Evolutionary conservation across 1,284 basidiomycete genomes (phyloP).

Genomic region (Gastroboletus turbinatus): DNA sequence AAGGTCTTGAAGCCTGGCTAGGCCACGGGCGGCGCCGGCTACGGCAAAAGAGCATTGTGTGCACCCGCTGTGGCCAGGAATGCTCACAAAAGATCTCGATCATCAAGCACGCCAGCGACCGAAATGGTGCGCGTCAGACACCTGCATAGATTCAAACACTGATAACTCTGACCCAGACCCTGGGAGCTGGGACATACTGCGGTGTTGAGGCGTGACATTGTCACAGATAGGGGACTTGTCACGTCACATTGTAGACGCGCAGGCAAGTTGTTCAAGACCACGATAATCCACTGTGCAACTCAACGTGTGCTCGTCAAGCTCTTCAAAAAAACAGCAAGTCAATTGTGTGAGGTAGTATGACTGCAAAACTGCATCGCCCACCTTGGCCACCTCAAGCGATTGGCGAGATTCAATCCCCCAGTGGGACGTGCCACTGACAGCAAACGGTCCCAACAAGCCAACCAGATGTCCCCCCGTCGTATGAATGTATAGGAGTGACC

Average conservation of each 20-base stretch:
- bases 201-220: conserved; percentile 19
- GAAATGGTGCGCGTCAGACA: conserved; percentile 4
- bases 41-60: not conserved
- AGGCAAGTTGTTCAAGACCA: conserved; percentile 36
- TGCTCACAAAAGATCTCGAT: not conserved
- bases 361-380: conserved; percentile 9
- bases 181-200: conserved; percentile 4
- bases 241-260: conserved; percentile 23
- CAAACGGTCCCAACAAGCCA: conserved; percentile 3
- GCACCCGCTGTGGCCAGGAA: not conserved
- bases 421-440: conserved; percentile 1
- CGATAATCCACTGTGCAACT: conserved; percentile 26
- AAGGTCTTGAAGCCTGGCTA: conserved; percentile 1
- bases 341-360: conserved; percentile 32
- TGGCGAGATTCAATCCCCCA: not conserved
- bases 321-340: conserved; percentile 23
- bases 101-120: not conserved
- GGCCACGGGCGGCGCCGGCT: conserved; percentile 11
- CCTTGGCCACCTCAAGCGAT: conserved; percentile 12
- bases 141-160: conserved; percentile 1
- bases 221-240: conserved; percentile 34
- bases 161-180: not conserved
- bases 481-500: conserved; percentile 30
- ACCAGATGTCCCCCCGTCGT: conserved; percentile 22
- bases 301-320: conserved; percentile 33